Evolutionary conservation across 1,284 basidiomycete genomes (phyloP).

Genomic region (Schizopora paradoxa): DNA sequence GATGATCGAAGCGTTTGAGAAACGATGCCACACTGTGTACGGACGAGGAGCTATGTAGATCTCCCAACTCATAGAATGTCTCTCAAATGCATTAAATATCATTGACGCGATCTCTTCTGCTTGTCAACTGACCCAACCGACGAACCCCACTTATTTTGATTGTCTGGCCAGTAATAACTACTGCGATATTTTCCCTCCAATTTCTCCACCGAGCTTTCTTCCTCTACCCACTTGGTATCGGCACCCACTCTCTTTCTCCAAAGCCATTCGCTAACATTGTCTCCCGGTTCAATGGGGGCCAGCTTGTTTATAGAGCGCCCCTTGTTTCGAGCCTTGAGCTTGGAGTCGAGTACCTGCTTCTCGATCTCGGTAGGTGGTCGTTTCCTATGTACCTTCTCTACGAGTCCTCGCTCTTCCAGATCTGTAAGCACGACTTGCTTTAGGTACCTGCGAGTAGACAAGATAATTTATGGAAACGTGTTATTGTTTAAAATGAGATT

Average conservation of each 20-base stretch:
- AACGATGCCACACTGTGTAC: slow-evolving; percentile 71
- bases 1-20: slow-evolving; percentile 92
- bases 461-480: too few species aligned
- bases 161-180: background rate
- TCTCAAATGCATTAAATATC: background rate
- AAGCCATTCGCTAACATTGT: background rate
- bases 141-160: background rate
- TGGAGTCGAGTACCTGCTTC: background rate
- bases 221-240: background rate
- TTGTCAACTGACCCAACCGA: background rate
- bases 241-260: background rate
- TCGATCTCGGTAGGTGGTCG: background rate
- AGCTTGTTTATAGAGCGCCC: background rate
- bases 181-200: background rate
- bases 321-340: background rate
- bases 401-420: background rate
- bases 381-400: background rate
- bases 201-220: background rate
- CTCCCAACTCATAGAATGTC: background rate
- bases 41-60: slow-evolving; percentile 30
- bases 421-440: background rate
- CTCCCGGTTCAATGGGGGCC: background rate
- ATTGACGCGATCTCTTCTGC: background rate
- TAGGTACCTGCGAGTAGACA: background rate
- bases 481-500: too few species aligned